These are phyloP conservation scores for Fomitiporia mediterranea DNA, from an alignment of 1,284 basidiomycete species.

Conservation along the genomic window DNA sequence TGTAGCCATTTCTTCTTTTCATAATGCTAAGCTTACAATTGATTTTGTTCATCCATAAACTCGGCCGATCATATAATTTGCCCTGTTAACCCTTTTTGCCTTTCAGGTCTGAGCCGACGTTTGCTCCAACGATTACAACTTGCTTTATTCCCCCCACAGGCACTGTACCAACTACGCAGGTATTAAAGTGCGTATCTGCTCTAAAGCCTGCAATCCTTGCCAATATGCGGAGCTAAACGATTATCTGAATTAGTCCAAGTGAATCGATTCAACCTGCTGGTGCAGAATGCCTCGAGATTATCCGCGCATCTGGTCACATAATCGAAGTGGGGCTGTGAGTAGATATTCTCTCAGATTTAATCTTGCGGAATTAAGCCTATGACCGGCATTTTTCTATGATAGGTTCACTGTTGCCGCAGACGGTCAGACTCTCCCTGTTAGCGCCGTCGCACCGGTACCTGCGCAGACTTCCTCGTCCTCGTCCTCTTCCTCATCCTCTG, in stretches of 20 bases:
- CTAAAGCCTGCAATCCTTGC: neutral
- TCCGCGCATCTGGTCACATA: slow-evolving; percentile 6
- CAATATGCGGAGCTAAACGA: neutral
- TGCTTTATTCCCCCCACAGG: slow-evolving; percentile 13
- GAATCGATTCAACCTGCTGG: slow-evolving; percentile 1
- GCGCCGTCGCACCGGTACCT: neutral
- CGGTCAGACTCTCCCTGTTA: slow-evolving; percentile 5
- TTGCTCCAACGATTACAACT: slow-evolving; percentile 12
- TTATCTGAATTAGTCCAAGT: neutral
- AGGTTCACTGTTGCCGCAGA: slow-evolving; percentile 15
- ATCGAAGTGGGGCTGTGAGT: slow-evolving; percentile 9
- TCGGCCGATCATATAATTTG: no score
- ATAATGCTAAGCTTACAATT: neutral
- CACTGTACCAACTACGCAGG: neutral
- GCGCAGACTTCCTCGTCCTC: neutral
- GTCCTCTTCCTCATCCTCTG: slow-evolving; percentile 4
- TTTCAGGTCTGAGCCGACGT: slow-evolving; percentile 7
- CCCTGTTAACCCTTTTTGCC: neutral
- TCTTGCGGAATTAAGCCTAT: neutral
- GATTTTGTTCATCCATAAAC: neutral
- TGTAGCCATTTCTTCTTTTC: neutral
- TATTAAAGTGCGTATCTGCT: neutral
- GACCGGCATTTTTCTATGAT: neutral
- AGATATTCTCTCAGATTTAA: neutral
- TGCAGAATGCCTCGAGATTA: slow-evolving; percentile 15